phyloP scores from a whole-genome alignment of 2,329 filamentous ascomycete species.

The Sordariomycetes sp. region DNA sequence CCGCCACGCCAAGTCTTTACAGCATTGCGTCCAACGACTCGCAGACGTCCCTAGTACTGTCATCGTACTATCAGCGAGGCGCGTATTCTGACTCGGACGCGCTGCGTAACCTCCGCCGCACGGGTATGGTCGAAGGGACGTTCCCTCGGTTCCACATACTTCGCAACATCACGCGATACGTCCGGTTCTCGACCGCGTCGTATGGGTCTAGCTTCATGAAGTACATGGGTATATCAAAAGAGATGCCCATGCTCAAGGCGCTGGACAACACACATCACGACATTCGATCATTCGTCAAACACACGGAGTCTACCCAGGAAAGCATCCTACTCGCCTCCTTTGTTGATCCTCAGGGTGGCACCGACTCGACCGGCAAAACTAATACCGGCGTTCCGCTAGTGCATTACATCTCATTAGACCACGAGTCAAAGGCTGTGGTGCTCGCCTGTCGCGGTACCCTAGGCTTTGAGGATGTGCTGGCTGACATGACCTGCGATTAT shows the following conservation, averaged over 20 bases:
- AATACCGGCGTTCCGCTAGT: conserved; percentile 56
- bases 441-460: conserved; percentile 60
- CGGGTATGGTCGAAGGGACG: conserved; percentile 41
- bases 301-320: conserved; percentile 42
- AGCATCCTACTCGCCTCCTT: conserved; percentile 57
- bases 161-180: conserved; percentile 49
- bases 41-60: conserved; percentile 36
- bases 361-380: conserved; percentile 50
- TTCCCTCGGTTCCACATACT: conserved; percentile 48
- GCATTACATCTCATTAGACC: conserved; percentile 60
- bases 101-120: conserved; percentile 31
- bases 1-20: conserved; percentile 41
- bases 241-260: conserved; percentile 23
- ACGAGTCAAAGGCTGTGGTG: conserved; percentile 58
- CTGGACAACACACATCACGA: conserved; percentile 41
- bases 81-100: conserved; percentile 33
- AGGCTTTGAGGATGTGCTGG: conserved; percentile 61
- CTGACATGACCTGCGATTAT: conserved; percentile 64
- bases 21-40: conserved; percentile 44
- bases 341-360: conserved; percentile 54
- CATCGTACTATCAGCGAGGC: conserved; percentile 32
- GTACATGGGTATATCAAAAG: conserved; percentile 45
- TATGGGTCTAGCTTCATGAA: conserved; percentile 52
- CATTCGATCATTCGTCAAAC: conserved; percentile 48
- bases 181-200: conserved; percentile 52